phyloP scores from a whole-genome alignment of 2,329 filamentous ascomycete genomes.

The Magnaporthiopsis rhizophila region DNA sequence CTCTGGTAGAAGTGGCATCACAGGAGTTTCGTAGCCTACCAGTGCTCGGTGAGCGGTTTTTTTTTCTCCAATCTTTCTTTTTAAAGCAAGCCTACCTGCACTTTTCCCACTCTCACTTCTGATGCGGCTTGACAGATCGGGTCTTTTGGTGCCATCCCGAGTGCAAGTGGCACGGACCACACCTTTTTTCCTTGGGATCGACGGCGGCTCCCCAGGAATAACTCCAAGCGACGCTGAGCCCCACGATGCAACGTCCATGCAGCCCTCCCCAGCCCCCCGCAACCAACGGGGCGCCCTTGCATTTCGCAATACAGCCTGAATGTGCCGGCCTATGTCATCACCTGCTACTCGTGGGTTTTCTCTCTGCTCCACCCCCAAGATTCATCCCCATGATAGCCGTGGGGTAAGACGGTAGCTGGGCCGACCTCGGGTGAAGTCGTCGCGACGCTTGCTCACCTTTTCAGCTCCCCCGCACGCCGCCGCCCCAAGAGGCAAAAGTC shows the following conservation, averaged over 20 bases:
- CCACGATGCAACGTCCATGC: background rate
- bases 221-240: no score
- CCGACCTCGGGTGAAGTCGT: no score
- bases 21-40: background rate
- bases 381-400: background rate
- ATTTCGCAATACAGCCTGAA: background rate
- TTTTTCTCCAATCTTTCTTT: background rate
- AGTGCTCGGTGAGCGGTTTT: background rate
- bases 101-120: no score
- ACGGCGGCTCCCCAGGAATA: background rate
- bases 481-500: background rate
- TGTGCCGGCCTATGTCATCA: background rate
- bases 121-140: background rate
- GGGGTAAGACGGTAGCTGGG: background rate
- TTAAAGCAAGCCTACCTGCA: background rate
- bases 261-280: background rate
- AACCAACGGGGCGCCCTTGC: background rate
- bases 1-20: no score
- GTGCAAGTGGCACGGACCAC: no score
- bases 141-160: no score
- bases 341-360: background rate
- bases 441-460: background rate
- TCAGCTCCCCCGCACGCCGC: background rate
- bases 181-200: background rate
- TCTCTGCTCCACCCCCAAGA: background rate